phyloP scores from a whole-genome alignment of 306 rosid species.

The Aeschynomene evenia region DNA sequence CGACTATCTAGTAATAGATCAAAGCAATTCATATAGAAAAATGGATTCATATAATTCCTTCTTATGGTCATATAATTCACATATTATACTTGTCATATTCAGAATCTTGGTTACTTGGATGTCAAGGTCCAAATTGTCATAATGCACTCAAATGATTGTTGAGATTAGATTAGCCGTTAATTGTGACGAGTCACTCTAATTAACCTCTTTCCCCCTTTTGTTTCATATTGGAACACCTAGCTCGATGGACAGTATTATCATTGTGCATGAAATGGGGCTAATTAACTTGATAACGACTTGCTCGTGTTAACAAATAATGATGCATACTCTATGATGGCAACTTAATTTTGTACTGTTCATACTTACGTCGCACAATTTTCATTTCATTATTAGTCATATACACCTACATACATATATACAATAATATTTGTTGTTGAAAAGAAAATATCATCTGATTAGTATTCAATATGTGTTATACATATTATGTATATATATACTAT shows the following conservation, averaged over 20 bases:
- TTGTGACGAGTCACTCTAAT: not conserved
- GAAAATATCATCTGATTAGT: too few relatives aligned
- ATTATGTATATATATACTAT: too few relatives aligned
- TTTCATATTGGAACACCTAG: too few relatives aligned
- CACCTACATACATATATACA: not conserved
- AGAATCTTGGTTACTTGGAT: too few relatives aligned
- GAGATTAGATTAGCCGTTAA: not conserved
- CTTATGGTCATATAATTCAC: too few relatives aligned
- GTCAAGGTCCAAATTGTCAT: not conserved
- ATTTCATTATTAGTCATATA: not conserved
- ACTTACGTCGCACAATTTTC: not conserved
- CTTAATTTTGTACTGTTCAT: not conserved
- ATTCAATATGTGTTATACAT: too few relatives aligned
- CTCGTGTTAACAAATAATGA: slow-evolving; percentile 26
- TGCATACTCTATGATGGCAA: slow-evolving; percentile 9
- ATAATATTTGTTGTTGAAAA: too few relatives aligned
- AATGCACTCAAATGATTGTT: not conserved
- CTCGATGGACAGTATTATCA: not conserved
- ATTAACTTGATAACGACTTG: not conserved
- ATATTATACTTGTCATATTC: too few relatives aligned
- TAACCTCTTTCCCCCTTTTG: not conserved
- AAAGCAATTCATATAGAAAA: too few relatives aligned
- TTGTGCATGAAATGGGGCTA: not conserved
- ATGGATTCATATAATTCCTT: too few relatives aligned
- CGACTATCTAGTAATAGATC: too few relatives aligned